Evolutionary conservation across 208 protist species (phyloP), one percentile per base, ranked within the genome.

Genomic region (Angomonas deanei): DNA sequence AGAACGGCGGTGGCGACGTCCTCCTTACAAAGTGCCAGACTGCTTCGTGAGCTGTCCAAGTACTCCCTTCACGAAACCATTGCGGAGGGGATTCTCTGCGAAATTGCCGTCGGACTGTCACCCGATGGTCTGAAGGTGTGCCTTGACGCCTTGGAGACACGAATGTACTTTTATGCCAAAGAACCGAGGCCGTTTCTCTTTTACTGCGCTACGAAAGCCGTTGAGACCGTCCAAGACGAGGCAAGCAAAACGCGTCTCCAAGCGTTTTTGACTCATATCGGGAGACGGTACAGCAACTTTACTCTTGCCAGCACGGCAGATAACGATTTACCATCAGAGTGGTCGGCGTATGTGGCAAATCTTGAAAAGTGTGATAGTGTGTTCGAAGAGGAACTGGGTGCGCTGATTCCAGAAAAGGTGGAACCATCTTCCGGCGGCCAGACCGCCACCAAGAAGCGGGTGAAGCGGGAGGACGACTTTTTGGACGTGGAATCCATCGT

Each of bases 131-230:
- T 64, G 17, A n/a, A 39, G 21, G 42, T 62, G 19, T 95, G 89
- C 62, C 64, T 95, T 58, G 80, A 89, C 3, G 69, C 64, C 8
- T 61, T 95, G 8, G 81, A 93, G 69, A 80, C 71, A 53, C 70
- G 74, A 52, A 87, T 95, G 86, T 90, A 93, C 68, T 90, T 93
- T 55, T 95, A 95, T 78, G 74, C 70, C 54, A 86, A 84, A 21
- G 85, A 88, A 8, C 50, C 80, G n/a, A 82, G 86, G 58, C 74
- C 79, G 2, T 91, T 80, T 61, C 61, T 93, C 32, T 54, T 77
- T 31, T 83, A 80, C 49, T 82, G 76, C 46, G 70, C 61, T 6
- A 3, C 33, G 3, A 61, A 64, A 27, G 80, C 80, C 0, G 31
- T 77, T 1, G 58, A 56, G 11, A 28, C 74, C 0, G 56, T 27